Percentiles rank a stretch among this genome's conserved stretches.
Conservation (phyloP, 2,329 filamentous ascomycete species). For the Claviceps sp. region DNA sequence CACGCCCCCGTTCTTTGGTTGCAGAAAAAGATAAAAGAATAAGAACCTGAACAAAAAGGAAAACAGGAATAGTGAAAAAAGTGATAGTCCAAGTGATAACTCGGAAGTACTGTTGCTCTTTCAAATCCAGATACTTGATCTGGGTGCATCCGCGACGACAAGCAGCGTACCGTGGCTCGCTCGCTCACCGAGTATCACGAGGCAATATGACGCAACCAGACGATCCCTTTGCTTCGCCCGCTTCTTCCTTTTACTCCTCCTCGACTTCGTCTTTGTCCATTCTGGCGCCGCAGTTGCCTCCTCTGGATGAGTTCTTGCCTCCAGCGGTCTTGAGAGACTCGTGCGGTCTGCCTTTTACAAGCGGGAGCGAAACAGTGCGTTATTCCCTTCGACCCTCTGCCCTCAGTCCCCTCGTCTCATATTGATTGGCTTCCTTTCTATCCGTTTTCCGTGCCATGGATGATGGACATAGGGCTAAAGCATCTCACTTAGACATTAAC, state of each 20-base stretch:
- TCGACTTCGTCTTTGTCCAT: neutral
- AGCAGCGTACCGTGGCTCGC: neutral
- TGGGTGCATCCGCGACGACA: no score
- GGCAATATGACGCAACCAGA: neutral
- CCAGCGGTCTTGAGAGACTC: slow-evolving; percentile 8
- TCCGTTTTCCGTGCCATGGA: no score
- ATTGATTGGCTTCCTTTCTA: neutral
- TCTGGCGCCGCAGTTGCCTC: neutral
- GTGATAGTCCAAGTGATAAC: no score
- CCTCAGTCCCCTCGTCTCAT: no score
- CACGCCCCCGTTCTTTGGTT: no score
- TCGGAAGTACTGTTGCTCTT: no score
- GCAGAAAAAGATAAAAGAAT: no score
- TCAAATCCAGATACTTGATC: no score
- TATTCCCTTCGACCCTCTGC: neutral
- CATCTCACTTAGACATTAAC: slow-evolving; percentile 17
- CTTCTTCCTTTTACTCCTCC: neutral
- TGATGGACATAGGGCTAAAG: no score
- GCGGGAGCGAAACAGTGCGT: slow-evolving; percentile 18
- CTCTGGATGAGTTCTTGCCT: neutral
- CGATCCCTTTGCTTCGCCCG: neutral
- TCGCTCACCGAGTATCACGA: neutral
- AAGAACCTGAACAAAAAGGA: no score
- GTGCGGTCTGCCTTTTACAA: slow-evolving; percentile 6
- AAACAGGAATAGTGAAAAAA: no score